A percentile compares a stretch with the other conserved stretches of the same genome.
Conservation (phyloP, 257 asterid species). For the Solanum dulcamara region DNA sequence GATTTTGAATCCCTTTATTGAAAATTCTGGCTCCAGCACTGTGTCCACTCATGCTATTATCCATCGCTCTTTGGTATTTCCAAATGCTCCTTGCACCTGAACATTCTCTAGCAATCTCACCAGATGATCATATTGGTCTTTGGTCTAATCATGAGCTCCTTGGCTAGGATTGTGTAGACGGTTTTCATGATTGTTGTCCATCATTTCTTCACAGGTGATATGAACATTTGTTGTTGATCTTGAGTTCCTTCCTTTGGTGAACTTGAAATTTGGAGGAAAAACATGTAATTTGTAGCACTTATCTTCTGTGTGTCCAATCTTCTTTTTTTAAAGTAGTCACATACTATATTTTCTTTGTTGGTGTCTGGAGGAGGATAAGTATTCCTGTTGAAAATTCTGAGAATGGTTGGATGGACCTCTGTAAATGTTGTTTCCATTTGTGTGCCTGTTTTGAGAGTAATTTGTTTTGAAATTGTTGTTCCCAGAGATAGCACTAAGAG, state of each 20-base stretch:
- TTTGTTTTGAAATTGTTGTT: background rate
- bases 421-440: too few species aligned
- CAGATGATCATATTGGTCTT: background rate
- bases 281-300: background rate
- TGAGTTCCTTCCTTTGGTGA: background rate
- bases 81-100: background rate
- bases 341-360: too few species aligned
- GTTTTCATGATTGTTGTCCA: background rate
- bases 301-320: background rate
- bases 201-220: background rate
- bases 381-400: background rate
- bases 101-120: background rate
- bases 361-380: background rate
- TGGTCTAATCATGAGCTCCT: background rate
- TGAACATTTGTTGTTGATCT: background rate
- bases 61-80: background rate
- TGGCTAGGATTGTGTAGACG: background rate
- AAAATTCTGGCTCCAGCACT: too few species aligned
- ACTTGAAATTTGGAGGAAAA: background rate
- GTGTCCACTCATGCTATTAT: background rate
- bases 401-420: too few species aligned
- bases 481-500: background rate
- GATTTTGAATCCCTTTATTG: too few species aligned
- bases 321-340: too few species aligned
- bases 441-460: background rate